These are phyloP conservation scores for Acanthamoeba healyi DNA, from an alignment of 208 protist species.

Conservation along the genomic window DNA sequence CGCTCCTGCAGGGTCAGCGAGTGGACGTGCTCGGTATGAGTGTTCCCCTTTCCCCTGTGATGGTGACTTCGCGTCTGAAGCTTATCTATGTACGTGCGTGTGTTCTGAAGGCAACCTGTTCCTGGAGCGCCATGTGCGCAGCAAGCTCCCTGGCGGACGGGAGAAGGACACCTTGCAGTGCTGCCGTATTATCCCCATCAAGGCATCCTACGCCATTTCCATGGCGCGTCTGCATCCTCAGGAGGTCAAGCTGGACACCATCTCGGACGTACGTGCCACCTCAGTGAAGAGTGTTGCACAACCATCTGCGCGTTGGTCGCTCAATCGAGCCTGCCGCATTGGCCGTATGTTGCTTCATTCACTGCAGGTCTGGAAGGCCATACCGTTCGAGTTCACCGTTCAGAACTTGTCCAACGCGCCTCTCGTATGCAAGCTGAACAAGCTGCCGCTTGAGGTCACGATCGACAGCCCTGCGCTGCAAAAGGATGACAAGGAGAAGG, in stretches of 20 bases:
- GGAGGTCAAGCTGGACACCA: slow-evolving; percentile 27
- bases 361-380: slow-evolving; percentile 3
- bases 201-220: slow-evolving; percentile 34
- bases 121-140: neutral
- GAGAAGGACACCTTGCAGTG: neutral
- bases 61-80: neutral
- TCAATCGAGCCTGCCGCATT: too few relatives aligned
- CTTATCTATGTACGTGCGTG: neutral
- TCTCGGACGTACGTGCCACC: slow-evolving; percentile 8
- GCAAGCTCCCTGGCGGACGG: neutral
- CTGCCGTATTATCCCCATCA: neutral
- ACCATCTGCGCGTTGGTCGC: too few relatives aligned
- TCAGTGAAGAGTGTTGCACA: neutral
- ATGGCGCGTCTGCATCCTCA: neutral
- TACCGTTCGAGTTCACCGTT: slow-evolving; percentile 50
- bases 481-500: neutral
- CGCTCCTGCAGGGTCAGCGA: neutral
- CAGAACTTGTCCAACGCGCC: slow-evolving; percentile 38
- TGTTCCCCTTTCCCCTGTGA: neutral
- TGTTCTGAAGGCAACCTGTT: slow-evolving; percentile 59
- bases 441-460: slow-evolving; percentile 28
- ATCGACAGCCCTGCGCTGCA: neutral
- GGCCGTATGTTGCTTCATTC: neutral
- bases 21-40: neutral
- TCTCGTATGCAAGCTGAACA: neutral